phyloP scores from a whole-genome alignment of 2,329 filamentous ascomycete genomes.

The Lojkania enalia region DNA sequence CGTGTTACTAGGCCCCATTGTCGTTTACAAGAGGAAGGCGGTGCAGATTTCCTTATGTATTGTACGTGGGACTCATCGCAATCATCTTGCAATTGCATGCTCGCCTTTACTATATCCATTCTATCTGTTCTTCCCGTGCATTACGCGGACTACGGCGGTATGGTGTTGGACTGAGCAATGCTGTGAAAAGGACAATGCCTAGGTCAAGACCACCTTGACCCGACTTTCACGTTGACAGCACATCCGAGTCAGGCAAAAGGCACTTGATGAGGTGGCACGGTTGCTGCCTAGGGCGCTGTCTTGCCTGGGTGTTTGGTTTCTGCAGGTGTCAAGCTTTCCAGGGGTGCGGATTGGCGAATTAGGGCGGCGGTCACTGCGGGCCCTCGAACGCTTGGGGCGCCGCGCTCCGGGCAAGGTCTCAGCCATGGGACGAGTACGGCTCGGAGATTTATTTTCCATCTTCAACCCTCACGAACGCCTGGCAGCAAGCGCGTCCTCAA shows the following conservation, averaged over 20 bases:
- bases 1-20: too few relatives aligned
- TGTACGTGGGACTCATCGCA: too few relatives aligned
- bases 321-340: constrained; percentile 4
- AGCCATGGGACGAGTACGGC: constrained; percentile 13
- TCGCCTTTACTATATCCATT: too few relatives aligned
- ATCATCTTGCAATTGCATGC: too few relatives aligned
- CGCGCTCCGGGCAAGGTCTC: constrained; percentile 20
- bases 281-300: constrained; percentile 9
- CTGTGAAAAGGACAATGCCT: not conserved
- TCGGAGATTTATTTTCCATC: constrained; percentile 17
- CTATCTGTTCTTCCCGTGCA: too few relatives aligned
- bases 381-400: not conserved
- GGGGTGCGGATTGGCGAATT: constrained; percentile 13
- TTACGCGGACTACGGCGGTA: too few relatives aligned
- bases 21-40: too few relatives aligned
- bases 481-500: too few relatives aligned
- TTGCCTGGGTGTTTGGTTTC: constrained; percentile 7
- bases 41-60: too few relatives aligned
- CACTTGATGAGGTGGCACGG: constrained; percentile 5
- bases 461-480: constrained; percentile 5
- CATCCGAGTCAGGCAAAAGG: not conserved
- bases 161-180: not conserved
- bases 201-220: not conserved
- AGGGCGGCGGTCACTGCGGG: not conserved
- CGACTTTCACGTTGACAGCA: not conserved